phyloP scores from a whole-genome alignment of 306 rosid species.

The Casuarina equisetifolia region DNA sequence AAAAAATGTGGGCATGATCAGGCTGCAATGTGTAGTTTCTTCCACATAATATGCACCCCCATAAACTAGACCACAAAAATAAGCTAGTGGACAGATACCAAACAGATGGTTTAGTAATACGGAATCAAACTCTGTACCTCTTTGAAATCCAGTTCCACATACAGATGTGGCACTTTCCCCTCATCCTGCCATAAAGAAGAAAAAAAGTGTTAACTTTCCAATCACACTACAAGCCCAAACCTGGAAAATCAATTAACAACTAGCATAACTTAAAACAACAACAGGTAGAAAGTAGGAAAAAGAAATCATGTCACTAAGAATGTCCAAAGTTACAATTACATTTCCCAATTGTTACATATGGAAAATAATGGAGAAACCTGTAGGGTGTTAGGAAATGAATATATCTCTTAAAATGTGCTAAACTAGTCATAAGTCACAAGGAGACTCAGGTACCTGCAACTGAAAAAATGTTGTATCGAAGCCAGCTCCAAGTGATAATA shows the following conservation, averaged over 20 bases:
- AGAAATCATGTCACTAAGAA: too few relatives aligned
- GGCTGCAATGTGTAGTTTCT: conserved; percentile 12
- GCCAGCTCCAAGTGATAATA: conserved; percentile 85
- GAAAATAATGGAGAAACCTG: conserved; percentile 9
- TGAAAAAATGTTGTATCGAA: conserved; percentile 90
- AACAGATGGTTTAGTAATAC: conserved; percentile 10
- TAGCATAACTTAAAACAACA: background rate
- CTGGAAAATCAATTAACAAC: background rate
- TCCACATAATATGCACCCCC: conserved; percentile 17
- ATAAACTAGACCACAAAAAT: conserved; percentile 17
- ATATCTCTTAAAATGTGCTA: conserved; percentile 12
- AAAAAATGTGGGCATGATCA: conserved; percentile 1
- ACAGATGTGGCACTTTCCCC: conserved; percentile 73
- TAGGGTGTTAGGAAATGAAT: conserved; percentile 11
- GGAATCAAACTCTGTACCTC: conserved; percentile 57
- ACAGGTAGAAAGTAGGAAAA: background rate
- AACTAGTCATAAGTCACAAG: conserved; percentile 28
- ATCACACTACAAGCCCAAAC: background rate
- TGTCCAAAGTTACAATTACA: too few relatives aligned
- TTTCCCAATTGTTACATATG: background rate
- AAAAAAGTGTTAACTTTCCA: background rate
- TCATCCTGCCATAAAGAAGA: conserved; percentile 62
- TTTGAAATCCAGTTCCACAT: conserved; percentile 92
- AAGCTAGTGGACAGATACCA: conserved; percentile 23
- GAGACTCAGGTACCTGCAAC: conserved; percentile 69